Evolutionary conservation across 495 filamentous ascomycete genomes (phyloP).

Genomic region (Xylaria cubensis): DNA sequence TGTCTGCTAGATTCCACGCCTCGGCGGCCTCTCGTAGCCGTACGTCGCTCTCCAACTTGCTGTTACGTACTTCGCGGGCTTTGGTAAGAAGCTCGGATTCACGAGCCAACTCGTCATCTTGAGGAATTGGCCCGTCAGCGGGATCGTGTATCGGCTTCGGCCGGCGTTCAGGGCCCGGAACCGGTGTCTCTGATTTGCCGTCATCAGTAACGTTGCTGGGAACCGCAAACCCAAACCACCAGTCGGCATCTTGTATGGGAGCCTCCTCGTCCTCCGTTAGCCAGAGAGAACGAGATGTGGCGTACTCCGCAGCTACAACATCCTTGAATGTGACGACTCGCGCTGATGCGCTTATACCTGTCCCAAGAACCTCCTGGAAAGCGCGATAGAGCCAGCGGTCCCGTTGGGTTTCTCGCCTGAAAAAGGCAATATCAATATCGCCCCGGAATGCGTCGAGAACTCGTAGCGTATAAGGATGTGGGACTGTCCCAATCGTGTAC

Average conservation of each 20-base stretch:
- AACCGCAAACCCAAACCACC: slow-evolving; percentile 86
- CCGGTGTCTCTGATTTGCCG: slow-evolving; percentile 60
- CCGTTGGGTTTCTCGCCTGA: slow-evolving; percentile 79
- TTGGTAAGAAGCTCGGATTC: slow-evolving; percentile 70
- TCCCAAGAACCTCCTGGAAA: slow-evolving; percentile 72
- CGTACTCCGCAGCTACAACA: slow-evolving; percentile 70
- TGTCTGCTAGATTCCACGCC: slow-evolving; percentile 92
- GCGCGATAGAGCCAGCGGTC: slow-evolving; percentile 79
- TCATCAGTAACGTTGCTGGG: slow-evolving; percentile 61
- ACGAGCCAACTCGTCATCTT: slow-evolving; percentile 53
- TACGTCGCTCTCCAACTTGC: slow-evolving; percentile 44
- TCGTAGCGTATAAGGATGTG: slow-evolving; percentile 86
- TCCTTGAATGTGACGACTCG: slow-evolving; percentile 82
- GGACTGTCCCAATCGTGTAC: slow-evolving; percentile 85
- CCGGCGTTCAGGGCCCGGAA: slow-evolving; percentile 49
- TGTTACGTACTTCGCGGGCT: slow-evolving; percentile 61
- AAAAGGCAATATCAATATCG: slow-evolving; percentile 66
- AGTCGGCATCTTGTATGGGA: slow-evolving; percentile 74
- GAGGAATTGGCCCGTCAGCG: slow-evolving; percentile 55
- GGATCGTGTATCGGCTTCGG: slow-evolving; percentile 47
- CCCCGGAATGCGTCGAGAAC: slow-evolving; percentile 59
- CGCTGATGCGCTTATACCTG: slow-evolving; percentile 62
- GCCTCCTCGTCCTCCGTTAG: slow-evolving; percentile 72
- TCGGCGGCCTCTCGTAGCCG: slow-evolving; percentile 70
- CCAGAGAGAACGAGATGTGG: slow-evolving; percentile 71